phyloP scores from a whole-genome alignment of 371 early-diverging fungal genomes.

The Lichtheimia hyalospora region DNA sequence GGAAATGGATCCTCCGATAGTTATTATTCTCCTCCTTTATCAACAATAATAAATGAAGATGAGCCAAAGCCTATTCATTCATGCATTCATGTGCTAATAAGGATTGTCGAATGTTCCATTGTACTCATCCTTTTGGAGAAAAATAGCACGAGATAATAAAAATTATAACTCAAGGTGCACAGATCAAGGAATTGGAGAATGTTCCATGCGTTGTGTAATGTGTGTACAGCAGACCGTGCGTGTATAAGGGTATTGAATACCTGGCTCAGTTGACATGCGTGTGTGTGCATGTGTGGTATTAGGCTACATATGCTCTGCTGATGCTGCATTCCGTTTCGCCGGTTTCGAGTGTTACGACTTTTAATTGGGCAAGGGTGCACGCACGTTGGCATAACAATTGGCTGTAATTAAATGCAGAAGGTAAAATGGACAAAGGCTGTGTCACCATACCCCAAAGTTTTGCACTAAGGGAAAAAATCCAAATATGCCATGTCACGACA shows the following conservation, averaged over 20 bases:
- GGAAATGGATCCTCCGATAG: neutral
- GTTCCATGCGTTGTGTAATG: neutral
- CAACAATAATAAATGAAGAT: too few relatives aligned
- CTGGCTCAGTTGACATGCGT: too few relatives aligned
- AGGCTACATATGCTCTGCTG: neutral
- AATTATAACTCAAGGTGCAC: neutral
- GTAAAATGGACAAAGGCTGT: neutral
- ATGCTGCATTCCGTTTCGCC: neutral
- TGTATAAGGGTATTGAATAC: too few relatives aligned
- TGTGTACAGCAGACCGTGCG: too few relatives aligned
- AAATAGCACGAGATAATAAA: neutral
- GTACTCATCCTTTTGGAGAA: neutral
- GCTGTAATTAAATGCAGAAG: neutral
- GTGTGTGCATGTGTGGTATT: too few relatives aligned
- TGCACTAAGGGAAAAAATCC: neutral
- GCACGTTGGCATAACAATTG: conserved; percentile 1
- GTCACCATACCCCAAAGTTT: neutral
- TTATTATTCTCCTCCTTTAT: too few relatives aligned
- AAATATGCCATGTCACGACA: conserved; percentile 1
- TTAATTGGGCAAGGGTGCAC: neutral
- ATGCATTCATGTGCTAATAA: too few relatives aligned
- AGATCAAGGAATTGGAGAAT: neutral
- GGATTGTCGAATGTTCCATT: neutral
- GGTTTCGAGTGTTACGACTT: neutral
- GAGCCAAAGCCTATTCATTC: too few relatives aligned